phyloP scores from a whole-genome alignment of 2,329 filamentous ascomycete genomes.

The Metarhizium album region DNA sequence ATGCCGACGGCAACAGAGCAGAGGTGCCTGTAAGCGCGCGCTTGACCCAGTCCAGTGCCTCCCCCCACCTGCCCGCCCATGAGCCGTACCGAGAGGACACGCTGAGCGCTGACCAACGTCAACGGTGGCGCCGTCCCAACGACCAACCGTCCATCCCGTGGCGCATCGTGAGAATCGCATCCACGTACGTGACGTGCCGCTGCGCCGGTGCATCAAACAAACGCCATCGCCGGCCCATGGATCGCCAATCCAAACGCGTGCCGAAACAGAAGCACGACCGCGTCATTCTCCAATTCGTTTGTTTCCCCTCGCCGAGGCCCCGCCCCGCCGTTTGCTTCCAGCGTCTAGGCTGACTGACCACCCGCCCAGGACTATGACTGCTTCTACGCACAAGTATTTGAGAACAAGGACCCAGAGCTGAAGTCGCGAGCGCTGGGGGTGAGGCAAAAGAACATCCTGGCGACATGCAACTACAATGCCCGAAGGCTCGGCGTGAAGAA shows the following conservation, averaged over 20 bases:
- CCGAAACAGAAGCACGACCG: constrained; percentile 48
- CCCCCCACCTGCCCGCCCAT: too few relatives aligned
- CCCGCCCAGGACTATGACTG: constrained; percentile 63
- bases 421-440: constrained; percentile 68
- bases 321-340: too few relatives aligned
- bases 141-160: too few relatives aligned
- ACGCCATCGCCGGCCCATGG: constrained; percentile 3
- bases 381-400: constrained; percentile 89
- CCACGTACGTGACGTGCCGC: too few relatives aligned
- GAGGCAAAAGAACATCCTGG: constrained; percentile 86
- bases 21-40: too few relatives aligned
- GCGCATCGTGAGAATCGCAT: too few relatives aligned
- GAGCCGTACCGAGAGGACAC: too few relatives aligned
- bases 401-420: constrained; percentile 66
- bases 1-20: too few relatives aligned
- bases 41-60: too few relatives aligned
- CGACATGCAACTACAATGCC: constrained; percentile 91
- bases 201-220: neutral
- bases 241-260: constrained; percentile 9
- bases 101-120: too few relatives aligned
- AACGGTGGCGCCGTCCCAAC: too few relatives aligned
- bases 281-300: constrained; percentile 73
- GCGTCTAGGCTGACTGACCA: neutral
- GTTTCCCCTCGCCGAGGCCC: constrained; percentile 15
- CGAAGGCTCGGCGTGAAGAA: constrained; percentile 65